Conservation (phyloP, 164 flowering plant species). For the Tinospora cordifolia region DNA sequence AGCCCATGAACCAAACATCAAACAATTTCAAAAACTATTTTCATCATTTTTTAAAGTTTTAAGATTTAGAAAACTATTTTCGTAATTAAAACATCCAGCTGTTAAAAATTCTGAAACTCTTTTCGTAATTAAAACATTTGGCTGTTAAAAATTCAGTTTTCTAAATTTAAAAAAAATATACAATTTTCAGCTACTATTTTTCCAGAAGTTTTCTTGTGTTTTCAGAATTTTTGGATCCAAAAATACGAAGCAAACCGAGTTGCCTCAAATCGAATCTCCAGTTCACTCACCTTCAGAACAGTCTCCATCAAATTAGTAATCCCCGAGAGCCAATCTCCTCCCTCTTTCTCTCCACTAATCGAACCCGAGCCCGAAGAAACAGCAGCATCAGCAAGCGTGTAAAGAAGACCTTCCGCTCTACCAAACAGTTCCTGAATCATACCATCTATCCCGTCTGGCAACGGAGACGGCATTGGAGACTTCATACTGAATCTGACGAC, state of each 20-base stretch:
- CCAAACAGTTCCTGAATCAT: conserved; percentile 37
- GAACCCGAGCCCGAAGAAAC: conserved; percentile 39
- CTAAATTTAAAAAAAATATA: too few species aligned
- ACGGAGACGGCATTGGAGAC: conserved; percentile 29
- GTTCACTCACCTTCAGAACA: conserved; percentile 58
- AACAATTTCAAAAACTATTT: too few species aligned
- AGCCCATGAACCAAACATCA: too few species aligned
- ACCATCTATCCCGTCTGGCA: conserved; percentile 32
- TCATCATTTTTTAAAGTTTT: too few species aligned
- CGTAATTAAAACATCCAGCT: too few species aligned
- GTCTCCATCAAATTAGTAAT: conserved; percentile 62
- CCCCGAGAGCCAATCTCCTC: conserved; percentile 76
- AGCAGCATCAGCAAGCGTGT: conserved; percentile 85
- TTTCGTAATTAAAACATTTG: too few species aligned
- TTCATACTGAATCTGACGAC: conserved; percentile 41
- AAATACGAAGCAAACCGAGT: not conserved
- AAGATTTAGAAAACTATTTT: too few species aligned
- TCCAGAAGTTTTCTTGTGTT: too few species aligned
- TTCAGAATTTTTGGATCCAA: not conserved
- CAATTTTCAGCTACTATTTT: too few species aligned
- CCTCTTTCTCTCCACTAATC: conserved; percentile 34
- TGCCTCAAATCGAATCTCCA: not conserved
- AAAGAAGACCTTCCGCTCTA: conserved; percentile 54
- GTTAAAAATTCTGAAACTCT: too few species aligned
- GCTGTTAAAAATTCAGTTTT: too few species aligned